Percentiles rank a stretch among this genome's conserved stretches.
phyloP scores from a whole-genome alignment of 257 asterid species.

The Avicennia marina region DNA sequence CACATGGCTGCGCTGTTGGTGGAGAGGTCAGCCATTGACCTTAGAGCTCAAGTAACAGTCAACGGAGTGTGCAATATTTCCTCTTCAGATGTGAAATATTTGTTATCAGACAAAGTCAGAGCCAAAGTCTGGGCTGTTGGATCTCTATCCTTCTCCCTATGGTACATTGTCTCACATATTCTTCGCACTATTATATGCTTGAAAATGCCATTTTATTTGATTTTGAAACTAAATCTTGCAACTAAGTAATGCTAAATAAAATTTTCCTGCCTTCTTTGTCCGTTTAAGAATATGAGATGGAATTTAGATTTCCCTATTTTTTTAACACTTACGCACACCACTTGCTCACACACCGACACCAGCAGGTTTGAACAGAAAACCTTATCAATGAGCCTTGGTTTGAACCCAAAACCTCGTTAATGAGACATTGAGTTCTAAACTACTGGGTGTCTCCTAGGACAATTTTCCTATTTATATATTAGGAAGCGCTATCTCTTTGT shows the following conservation, averaged over 20 bases:
- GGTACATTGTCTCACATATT: slow-evolving; percentile 32
- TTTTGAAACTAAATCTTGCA: background rate
- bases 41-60: slow-evolving; percentile 78
- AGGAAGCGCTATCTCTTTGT: background rate
- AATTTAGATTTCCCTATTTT: too few species aligned
- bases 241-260: too few species aligned
- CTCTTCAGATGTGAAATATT: slow-evolving; percentile 74
- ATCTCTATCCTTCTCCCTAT: slow-evolving; percentile 71
- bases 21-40: slow-evolving; percentile 72
- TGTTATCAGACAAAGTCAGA: slow-evolving; percentile 59
- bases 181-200: background rate
- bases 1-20: slow-evolving; percentile 84
- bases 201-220: background rate
- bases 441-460: too few species aligned
- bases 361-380: too few species aligned
- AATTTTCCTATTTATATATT: background rate
- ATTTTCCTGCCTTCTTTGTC: too few species aligned
- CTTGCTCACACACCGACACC: too few species aligned
- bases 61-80: slow-evolving; percentile 83
- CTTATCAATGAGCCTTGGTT: background rate
- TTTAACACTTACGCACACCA: too few species aligned
- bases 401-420: too few species aligned
- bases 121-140: slow-evolving; percentile 87
- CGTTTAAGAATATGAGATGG: too few species aligned
- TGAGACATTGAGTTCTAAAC: too few species aligned